Evolutionary conservation across 352 stramenopile genomes (phyloP).

Genomic region (Aphanomyces euteiches): DNA sequence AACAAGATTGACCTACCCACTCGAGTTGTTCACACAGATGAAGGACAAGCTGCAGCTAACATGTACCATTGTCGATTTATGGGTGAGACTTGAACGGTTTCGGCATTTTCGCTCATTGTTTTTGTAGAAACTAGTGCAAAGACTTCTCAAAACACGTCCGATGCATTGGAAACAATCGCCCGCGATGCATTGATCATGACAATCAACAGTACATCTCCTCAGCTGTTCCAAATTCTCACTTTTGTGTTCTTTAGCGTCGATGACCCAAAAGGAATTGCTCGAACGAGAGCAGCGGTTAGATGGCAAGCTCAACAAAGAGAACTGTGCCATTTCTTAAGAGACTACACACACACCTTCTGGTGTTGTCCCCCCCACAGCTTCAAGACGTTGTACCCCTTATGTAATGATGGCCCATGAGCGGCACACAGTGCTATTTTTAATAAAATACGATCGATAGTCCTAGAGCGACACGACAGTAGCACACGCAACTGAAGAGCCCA

Average conservation of each 20-base stretch:
- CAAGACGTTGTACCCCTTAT: constrained; percentile 4
- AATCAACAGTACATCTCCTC: constrained; percentile 63
- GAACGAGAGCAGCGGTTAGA: constrained; percentile 21
- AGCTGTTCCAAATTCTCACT: not conserved
- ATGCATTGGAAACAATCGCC: constrained; percentile 80
- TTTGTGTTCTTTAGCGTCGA: constrained; percentile 13
- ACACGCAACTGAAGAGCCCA: not conserved
- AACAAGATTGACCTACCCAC: constrained; percentile 92
- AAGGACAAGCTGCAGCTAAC: constrained; percentile 73
- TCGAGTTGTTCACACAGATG: constrained; percentile 67
- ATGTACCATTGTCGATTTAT: constrained; percentile 86
- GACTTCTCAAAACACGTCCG: constrained; percentile 84
- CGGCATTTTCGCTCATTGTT: not conserved
- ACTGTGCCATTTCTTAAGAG: constrained; percentile 18
- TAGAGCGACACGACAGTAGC: not conserved
- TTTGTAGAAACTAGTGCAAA: constrained; percentile 82
- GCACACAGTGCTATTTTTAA: not conserved
- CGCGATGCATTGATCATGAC: constrained; percentile 83
- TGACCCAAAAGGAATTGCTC: constrained; percentile 26
- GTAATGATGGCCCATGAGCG: not conserved
- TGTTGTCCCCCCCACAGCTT: not conserved
- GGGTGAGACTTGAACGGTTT: constrained; percentile 43
- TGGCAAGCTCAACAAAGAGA: constrained; percentile 25
- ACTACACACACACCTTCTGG: not conserved
- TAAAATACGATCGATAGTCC: not conserved